phyloP scores from a whole-genome alignment of 352 stramenopile species.

The Thalassiosira hispida region DNA sequence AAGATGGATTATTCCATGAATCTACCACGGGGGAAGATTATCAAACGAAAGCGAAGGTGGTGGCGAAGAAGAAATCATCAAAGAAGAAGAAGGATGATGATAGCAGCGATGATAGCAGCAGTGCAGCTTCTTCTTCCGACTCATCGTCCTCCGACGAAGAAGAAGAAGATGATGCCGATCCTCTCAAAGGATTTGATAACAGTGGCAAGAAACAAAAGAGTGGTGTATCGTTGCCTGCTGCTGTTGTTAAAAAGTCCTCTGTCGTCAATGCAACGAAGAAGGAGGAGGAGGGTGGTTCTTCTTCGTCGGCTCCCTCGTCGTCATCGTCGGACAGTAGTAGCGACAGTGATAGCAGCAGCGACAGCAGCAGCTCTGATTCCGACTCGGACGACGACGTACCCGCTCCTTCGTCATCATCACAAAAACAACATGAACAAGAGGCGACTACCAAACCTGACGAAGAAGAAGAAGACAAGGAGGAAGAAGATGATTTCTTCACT shows the following conservation, averaged over 20 bases:
- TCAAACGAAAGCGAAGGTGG: conserved; percentile 22
- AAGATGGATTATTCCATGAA: conserved; percentile 47
- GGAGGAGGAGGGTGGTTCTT: background rate
- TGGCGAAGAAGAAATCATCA: conserved; percentile 2
- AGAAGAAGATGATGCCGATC: conserved; percentile 44
- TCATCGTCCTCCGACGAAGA: background rate
- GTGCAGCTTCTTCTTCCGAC: background rate
- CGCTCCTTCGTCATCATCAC: too few species aligned
- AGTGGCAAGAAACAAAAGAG: conserved; percentile 6
- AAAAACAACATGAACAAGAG: background rate
- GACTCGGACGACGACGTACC: conserved; percentile 9
- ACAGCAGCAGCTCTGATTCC: conserved; percentile 16
- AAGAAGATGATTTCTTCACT: conserved; percentile 37
- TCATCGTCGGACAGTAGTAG: conserved; percentile 5
- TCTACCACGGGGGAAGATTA: conserved; percentile 54
- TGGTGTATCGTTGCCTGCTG: background rate
- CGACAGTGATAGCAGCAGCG: conserved; percentile 8
- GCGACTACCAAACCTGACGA: background rate
- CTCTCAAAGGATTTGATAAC: conserved; percentile 21
- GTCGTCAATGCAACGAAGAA: background rate
- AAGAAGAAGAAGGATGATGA: conserved; percentile 1
- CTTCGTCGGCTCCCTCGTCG: conserved; percentile 7
- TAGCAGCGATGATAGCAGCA: conserved; percentile 11
- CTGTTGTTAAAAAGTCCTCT: background rate
- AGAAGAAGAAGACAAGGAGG: background rate